phyloP scores from a whole-genome alignment of 371 early-diverging fungal genomes.

The Mucor plumbeus region DNA sequence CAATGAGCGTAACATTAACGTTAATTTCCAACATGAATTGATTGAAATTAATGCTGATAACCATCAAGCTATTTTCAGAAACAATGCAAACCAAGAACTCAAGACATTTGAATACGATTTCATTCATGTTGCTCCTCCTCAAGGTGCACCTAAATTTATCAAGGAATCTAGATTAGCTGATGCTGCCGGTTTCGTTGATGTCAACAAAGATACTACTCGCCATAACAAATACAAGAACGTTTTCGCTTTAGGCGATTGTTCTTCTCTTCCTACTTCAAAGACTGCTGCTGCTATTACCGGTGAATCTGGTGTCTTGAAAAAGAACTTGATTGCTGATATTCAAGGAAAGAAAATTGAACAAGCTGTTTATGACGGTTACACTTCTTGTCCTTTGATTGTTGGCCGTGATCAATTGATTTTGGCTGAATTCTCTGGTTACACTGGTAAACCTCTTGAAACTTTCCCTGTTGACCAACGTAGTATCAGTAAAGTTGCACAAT shows the following conservation, averaged over 20 bases:
- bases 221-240: constrained; percentile 83
- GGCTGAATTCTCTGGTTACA: constrained; percentile 90
- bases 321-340: constrained; percentile 77
- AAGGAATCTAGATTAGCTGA: constrained; percentile 74
- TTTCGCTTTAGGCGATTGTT: constrained; percentile 84
- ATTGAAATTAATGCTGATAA: constrained; percentile 68
- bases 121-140: constrained; percentile 90
- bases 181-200: constrained; percentile 84
- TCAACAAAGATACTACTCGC: constrained; percentile 78
- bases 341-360: constrained; percentile 51
- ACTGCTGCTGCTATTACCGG: constrained; percentile 90
- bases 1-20: constrained; percentile 69
- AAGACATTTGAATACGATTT: constrained; percentile 76
- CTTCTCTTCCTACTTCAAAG: constrained; percentile 88
- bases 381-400: constrained; percentile 79
- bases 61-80: constrained; percentile 75
- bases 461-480: constrained; percentile 85
- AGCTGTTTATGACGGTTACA: constrained; percentile 83
- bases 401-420: constrained; percentile 82
- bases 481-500: constrained; percentile 68
- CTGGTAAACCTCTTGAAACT: constrained; percentile 80
- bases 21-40: constrained; percentile 77
- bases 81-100: constrained; percentile 60
- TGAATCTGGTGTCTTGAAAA: constrained; percentile 77
- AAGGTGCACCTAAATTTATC: constrained; percentile 81